phyloP scores from a whole-genome alignment of 257 asterid species.

The Apocynum venetum region DNA sequence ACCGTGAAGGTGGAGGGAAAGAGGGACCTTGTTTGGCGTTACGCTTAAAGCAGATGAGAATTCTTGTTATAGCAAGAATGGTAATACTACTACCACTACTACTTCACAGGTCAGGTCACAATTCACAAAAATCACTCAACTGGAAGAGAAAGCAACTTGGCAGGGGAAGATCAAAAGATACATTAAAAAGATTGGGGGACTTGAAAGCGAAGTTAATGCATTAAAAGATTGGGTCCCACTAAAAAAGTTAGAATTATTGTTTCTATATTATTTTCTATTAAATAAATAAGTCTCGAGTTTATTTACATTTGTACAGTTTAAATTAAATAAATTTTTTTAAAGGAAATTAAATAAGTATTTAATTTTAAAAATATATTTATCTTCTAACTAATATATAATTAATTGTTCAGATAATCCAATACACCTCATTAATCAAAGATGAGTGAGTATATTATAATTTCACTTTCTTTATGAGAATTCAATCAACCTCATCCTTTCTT shows the following conservation, averaged over 20 bases:
- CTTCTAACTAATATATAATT: too few relatives aligned
- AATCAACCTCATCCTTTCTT: too few relatives aligned
- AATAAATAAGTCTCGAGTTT: too few relatives aligned
- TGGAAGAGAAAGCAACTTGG: neutral
- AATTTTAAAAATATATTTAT: too few relatives aligned
- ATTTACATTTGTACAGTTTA: too few relatives aligned
- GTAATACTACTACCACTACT: neutral
- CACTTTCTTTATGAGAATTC: too few relatives aligned
- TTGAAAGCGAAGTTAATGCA: slow-evolving; percentile 27
- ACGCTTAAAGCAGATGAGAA: slow-evolving; percentile 9
- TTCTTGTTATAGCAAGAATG: neutral
- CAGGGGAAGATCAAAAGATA: neutral
- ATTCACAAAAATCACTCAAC: neutral
- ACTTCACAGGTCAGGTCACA: neutral
- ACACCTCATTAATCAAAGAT: too few relatives aligned
- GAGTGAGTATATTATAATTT: too few relatives aligned
- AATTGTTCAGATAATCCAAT: too few relatives aligned
- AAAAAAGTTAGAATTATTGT: slow-evolving; percentile 6
- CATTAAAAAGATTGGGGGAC: slow-evolving; percentile 15
- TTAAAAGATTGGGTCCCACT: slow-evolving; percentile 9
- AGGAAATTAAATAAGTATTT: too few relatives aligned
- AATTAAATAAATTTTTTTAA: too few relatives aligned
- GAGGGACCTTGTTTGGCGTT: slow-evolving; percentile 8
- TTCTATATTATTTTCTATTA: neutral
- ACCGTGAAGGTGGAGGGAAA: neutral